Conservation (phyloP, 257 asterid genomes). For the Cordia subcordata region DNA sequence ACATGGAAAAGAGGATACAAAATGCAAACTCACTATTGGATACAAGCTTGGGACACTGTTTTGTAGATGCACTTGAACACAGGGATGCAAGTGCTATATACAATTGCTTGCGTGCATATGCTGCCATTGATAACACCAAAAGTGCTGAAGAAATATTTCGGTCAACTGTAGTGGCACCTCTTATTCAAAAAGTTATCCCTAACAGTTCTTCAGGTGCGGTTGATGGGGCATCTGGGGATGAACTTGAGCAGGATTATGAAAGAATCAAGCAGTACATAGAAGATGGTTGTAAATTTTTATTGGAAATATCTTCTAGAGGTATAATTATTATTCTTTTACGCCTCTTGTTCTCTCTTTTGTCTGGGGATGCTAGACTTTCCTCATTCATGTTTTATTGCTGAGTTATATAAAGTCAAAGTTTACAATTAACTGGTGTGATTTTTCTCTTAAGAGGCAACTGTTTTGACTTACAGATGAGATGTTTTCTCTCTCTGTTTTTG, state of each 20-base stretch:
- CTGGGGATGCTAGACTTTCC: not conserved
- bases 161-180: slow-evolving; percentile 64
- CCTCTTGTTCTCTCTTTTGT: not conserved
- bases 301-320: slow-evolving; percentile 88
- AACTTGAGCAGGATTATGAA: slow-evolving; percentile 75
- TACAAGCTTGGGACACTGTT: slow-evolving; percentile 83
- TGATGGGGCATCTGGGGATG: slow-evolving; percentile 56
- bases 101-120: slow-evolving; percentile 97
- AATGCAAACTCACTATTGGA: slow-evolving; percentile 71
- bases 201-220: slow-evolving; percentile 33
- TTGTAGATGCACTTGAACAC: slow-evolving; percentile 87
- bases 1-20: slow-evolving; percentile 93
- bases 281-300: slow-evolving; percentile 77
- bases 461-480: too few species aligned
- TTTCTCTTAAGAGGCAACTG: too few species aligned
- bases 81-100: slow-evolving; percentile 81
- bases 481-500: too few species aligned
- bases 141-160: slow-evolving; percentile 89
- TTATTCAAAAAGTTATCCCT: slow-evolving; percentile 55
- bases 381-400: not conserved
- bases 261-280: slow-evolving; percentile 57
- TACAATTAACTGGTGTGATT: too few species aligned
- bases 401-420: too few species aligned
- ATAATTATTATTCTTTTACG: slow-evolving; percentile 4
- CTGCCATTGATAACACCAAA: slow-evolving; percentile 81